Base-by-base conservation (phyloP, 345 rosid species). In the Eucalyptus sp. region DNA sequence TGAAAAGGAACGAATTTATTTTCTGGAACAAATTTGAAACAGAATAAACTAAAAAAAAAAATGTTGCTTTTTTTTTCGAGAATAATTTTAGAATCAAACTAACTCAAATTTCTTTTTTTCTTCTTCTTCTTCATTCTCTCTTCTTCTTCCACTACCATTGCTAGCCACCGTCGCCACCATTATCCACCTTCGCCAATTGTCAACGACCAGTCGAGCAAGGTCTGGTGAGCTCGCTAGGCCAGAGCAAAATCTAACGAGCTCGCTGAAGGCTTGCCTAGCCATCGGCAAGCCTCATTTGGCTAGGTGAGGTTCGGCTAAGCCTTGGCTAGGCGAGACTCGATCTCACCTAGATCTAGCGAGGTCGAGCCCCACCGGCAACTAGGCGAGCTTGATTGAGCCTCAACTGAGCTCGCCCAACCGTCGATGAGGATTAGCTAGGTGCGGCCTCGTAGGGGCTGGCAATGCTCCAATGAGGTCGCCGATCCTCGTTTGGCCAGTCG, bases 91-190 rank as follows among this genome's bases (percentile, higher is more conserved):
- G 4, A 18, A 0, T 52, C 24, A 52, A 18, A 52, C 4, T 52
- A 52, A 52, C 10, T 18, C 24, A 52, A 52, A 18, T 18, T 18
- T 52, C 24, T 51, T 51, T 51, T 50, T 51, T 51, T 52, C 24
- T 52, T 52, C 9, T 17, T 7, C 22, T 17, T 51, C 9, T 51
- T 51, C 56, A 7, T 51, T 17, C 9, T 7, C 9, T 17, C 54
- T 7, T 51, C 22, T 17, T 51, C 9, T 17, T 51, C 56, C 56
- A 3, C 1, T 17, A 0, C 3, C 9, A 1, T 7, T 4, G 0
- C 0, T 0, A 2, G 4, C 1, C 0, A 0, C 0, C 4, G 3
- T 18, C 0, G 24, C 24, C 56, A 52, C 4, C 0, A 52, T 52
- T 18, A 52, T 17, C 56, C 56, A 52, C 56, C 56, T 52, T 2